Evolutionary conservation across 1,139 yeast genomes (phyloP), one percentile per base, ranked within the genome.

Genomic region (Candida labiduridarum): DNA sequence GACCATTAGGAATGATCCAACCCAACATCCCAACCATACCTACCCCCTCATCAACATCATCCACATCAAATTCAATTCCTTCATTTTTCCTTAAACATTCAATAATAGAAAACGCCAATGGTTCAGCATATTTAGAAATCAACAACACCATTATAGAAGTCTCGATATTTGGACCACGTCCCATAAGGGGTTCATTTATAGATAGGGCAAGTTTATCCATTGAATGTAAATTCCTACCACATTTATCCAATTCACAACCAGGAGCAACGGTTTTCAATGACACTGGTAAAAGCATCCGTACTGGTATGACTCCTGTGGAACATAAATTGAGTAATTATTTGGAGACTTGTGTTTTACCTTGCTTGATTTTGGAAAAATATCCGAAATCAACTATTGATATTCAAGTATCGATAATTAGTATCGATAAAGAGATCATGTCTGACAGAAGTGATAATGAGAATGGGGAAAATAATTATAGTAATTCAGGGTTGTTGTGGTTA

Each of bases 351-450:
- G 67, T 85, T 41, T 71, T 80, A 41, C 85, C 89, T 10, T 71
- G 86, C 1, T 79, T 94, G 3, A 68, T 88, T 41, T 72, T 90
- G 45, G 82, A 82, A 15, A 83, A 85, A 53, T 92, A 92, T 64
- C 97, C 98, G 5, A 94, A 94, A 66, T 88, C 96, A 9, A 84
- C 92, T 22, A 89, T 94, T 49, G 95, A 87, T 61, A 76, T 94
- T 22, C 87, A 85, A 59, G 75, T 92, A n/a, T 82, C 87, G 41
- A 72, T 90, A 2, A 72, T 90, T 16, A 75, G 87, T 9, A 42
- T 52, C 14, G 60, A 56, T 45, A 25, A 42, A 19, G 38, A 30
- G 2, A 25, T 25, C 10, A 25, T 25, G 29, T 25, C 29, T 8
- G 7, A 14, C 36, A 25, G n/a, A 15, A 2, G 45, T 41, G 15